Conservation (phyloP, 176 grass and related monocot species). For the Triticum dicoccoides region DNA sequence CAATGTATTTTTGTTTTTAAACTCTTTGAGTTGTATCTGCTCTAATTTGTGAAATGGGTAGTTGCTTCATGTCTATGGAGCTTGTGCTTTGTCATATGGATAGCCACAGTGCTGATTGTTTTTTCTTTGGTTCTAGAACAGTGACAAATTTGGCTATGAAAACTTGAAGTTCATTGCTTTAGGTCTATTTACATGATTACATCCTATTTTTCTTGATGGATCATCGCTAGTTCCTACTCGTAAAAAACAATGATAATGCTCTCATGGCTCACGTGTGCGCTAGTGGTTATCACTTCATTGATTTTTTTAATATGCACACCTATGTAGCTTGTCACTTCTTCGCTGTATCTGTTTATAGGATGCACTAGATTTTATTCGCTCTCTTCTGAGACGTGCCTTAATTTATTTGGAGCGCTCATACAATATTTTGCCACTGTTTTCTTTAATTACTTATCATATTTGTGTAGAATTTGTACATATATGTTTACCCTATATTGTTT, state of each 20-base stretch:
- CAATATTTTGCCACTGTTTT: conserved; percentile 21
- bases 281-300: not conserved
- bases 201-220: not conserved
- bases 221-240: not conserved
- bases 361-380: conserved; percentile 19
- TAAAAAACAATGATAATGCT: conserved; percentile 8
- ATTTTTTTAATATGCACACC: conserved; percentile 3
- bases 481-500: not conserved
- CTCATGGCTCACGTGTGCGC: not conserved
- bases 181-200: not conserved
- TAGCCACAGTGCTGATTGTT: not conserved
- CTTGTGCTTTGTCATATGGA: not conserved
- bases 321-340: not conserved
- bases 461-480: conserved; percentile 23
- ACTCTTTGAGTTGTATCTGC: not conserved
- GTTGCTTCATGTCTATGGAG: not conserved
- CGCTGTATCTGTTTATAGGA: conserved; percentile 1
- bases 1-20: not conserved
- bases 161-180: not conserved
- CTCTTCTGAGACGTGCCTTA: not conserved
- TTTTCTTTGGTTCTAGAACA: not conserved
- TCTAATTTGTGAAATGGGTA: not conserved
- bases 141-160: not conserved
- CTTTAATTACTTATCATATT: not conserved
- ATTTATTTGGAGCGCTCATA: not conserved